Conservation (phyloP, 2,329 filamentous ascomycete genomes). For the Biscogniauxia sp. region DNA sequence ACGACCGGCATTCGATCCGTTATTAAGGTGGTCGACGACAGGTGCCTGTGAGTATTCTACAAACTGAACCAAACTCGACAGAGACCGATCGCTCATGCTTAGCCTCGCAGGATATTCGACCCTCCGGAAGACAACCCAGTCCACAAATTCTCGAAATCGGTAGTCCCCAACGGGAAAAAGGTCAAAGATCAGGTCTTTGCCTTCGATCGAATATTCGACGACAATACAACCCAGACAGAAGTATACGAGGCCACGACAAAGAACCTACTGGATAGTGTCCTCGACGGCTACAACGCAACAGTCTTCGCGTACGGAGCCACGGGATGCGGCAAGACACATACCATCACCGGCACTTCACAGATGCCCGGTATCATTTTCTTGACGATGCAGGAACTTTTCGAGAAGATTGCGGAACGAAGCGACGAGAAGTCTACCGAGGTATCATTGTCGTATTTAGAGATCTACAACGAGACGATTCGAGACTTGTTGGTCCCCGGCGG, state of each 20-base stretch:
- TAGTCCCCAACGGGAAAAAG: constrained; percentile 80
- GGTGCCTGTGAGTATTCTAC: constrained; percentile 72
- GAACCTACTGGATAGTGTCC: constrained; percentile 84
- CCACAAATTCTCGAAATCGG: constrained; percentile 79
- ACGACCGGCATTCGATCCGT: constrained; percentile 86
- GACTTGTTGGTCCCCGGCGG: constrained; percentile 86
- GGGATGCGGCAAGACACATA: constrained; percentile 97
- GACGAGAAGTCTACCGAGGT: constrained; percentile 88
- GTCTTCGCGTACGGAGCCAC: constrained; percentile 98
- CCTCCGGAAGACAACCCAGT: constrained; percentile 93
- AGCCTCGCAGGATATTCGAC: constrained; percentile 75
- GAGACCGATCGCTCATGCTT: constrained; percentile 1
- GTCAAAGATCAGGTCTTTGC: constrained; percentile 97
- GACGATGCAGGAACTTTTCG: constrained; percentile 98
- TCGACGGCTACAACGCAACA: constrained; percentile 97
- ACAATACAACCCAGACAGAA: constrained; percentile 86
- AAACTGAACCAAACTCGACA: too few relatives aligned
- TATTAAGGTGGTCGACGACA: constrained; percentile 94
- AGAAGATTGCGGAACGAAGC: constrained; percentile 84
- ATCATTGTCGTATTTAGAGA: constrained; percentile 92
- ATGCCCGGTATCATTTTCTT: constrained; percentile 97
- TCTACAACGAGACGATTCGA: constrained; percentile 98
- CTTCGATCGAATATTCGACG: constrained; percentile 96
- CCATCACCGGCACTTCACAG: constrained; percentile 87
- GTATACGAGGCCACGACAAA: constrained; percentile 94